A percentile compares a stretch with the other conserved stretches of the same genome.
phyloP scores from a whole-genome alignment of 805 yeast genomes.

The Pichia manshurica region DNA sequence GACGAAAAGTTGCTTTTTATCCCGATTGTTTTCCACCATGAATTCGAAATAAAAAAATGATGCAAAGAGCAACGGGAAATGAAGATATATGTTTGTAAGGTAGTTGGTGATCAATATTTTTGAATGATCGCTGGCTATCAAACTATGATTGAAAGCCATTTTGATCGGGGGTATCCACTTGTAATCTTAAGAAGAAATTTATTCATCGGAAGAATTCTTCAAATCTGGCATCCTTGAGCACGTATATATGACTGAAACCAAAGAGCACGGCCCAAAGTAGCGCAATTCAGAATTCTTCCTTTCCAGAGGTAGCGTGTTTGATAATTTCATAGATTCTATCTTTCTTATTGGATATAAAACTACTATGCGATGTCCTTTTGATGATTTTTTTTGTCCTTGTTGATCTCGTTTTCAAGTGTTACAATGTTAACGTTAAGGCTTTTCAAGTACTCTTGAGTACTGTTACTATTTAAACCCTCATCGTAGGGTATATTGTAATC shows the following conservation, averaged over 20 bases:
- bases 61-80: conserved; percentile 17
- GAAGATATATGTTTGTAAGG: conserved; percentile 16
- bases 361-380: background rate
- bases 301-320: conserved; percentile 17
- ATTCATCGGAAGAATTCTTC: background rate
- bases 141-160: conserved; percentile 13
- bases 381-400: conserved; percentile 14
- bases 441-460: conserved; percentile 16
- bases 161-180: conserved; percentile 10
- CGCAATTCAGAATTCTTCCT: conserved; percentile 10
- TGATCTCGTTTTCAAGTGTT: conserved; percentile 15
- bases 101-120: conserved; percentile 18
- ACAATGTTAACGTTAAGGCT: conserved; percentile 16
- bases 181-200: background rate
- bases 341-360: background rate
- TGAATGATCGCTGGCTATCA: conserved; percentile 16
- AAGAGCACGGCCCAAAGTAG: conserved; percentile 20
- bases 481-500: conserved; percentile 20
- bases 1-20: conserved; percentile 15
- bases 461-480: conserved; percentile 17
- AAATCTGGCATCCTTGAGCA: conserved; percentile 12
- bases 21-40: conserved; percentile 16
- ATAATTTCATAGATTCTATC: conserved; percentile 3
- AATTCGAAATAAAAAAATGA: conserved; percentile 18
- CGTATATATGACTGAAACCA: conserved; percentile 13